These are phyloP conservation scores for Fonsecaea monophora DNA, from an alignment of 2,329 filamentous ascomycete species.

Conservation along the genomic window DNA sequence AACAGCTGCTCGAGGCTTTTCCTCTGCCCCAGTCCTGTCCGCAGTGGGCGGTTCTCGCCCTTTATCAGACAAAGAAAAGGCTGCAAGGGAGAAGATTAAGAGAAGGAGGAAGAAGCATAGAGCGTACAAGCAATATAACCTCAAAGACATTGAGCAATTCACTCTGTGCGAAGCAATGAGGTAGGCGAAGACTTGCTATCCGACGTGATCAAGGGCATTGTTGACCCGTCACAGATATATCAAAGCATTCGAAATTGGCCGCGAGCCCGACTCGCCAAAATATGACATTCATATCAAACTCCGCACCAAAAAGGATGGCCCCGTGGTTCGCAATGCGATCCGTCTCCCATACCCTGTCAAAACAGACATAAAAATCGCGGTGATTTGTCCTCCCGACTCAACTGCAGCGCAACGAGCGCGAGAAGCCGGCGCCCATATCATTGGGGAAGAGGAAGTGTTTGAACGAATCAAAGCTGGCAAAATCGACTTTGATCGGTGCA, in stretches of 20 bases:
- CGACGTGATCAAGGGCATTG: background rate
- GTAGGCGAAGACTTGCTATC: conserved; percentile 48
- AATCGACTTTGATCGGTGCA: conserved; percentile 85
- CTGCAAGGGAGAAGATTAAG: conserved; percentile 66
- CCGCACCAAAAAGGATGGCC: conserved; percentile 82
- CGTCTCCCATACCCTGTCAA: conserved; percentile 88
- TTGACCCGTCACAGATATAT: conserved; percentile 70
- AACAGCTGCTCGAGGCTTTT: conserved; percentile 32
- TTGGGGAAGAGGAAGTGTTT: conserved; percentile 87
- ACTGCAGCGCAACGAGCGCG: conserved; percentile 75
- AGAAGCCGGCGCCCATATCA: conserved; percentile 78
- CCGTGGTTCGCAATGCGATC: conserved; percentile 84
- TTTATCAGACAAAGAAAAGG: conserved; percentile 47
- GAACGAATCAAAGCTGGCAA: conserved; percentile 75
- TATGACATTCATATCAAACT: conserved; percentile 89
- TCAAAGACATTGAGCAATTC: conserved; percentile 74
- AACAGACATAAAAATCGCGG: conserved; percentile 85
- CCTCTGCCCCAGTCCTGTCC: conserved; percentile 43
- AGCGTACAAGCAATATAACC: conserved; percentile 67
- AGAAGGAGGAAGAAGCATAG: conserved; percentile 69
- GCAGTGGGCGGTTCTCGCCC: conserved; percentile 42
- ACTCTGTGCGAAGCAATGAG: conserved; percentile 92
- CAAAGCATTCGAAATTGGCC: conserved; percentile 89
- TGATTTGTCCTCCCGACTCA: conserved; percentile 85
- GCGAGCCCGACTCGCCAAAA: conserved; percentile 73